phyloP scores from a whole-genome alignment of 2,329 filamentous ascomycete genomes.

The Lasiodiplodia sp. region DNA sequence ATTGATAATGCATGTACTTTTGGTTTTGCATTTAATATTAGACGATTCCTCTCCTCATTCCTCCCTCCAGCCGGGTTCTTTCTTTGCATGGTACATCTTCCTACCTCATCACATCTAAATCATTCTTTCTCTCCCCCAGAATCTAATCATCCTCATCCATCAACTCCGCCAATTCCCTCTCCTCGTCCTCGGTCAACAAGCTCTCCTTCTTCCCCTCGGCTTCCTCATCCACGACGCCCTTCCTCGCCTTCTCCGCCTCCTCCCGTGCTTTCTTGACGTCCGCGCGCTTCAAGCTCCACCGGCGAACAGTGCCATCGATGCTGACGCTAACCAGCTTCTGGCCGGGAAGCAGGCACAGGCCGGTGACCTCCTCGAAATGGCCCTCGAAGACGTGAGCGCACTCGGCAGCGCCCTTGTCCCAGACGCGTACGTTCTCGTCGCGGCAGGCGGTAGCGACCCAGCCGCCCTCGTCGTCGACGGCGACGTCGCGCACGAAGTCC shows the following conservation, averaged over 20 bases:
- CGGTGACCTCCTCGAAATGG: constrained; percentile 93
- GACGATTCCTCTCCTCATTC: neutral
- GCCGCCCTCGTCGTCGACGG: constrained; percentile 70
- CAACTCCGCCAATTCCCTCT: constrained; percentile 88
- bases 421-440: constrained; percentile 90
- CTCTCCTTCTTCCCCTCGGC: constrained; percentile 57
- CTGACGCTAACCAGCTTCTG: constrained; percentile 74
- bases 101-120: neutral
- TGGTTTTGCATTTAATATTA: neutral
- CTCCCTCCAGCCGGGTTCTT: no score
- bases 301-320: constrained; percentile 87
- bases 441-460: constrained; percentile 89
- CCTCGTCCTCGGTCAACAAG: constrained; percentile 84
- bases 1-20: neutral
- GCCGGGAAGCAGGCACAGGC: constrained; percentile 68
- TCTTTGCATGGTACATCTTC: neutral
- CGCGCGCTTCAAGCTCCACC: constrained; percentile 75
- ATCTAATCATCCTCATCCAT: constrained; percentile 76
- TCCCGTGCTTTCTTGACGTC: constrained; percentile 65
- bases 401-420: constrained; percentile 77
- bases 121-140: neutral
- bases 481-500: constrained; percentile 87
- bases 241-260: constrained; percentile 57
- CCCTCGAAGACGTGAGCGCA: constrained; percentile 78
- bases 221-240: constrained; percentile 55